Base-by-base conservation (phyloP, 2,329 filamentous ascomycete species). In the Periglandula ipomoeae region DNA sequence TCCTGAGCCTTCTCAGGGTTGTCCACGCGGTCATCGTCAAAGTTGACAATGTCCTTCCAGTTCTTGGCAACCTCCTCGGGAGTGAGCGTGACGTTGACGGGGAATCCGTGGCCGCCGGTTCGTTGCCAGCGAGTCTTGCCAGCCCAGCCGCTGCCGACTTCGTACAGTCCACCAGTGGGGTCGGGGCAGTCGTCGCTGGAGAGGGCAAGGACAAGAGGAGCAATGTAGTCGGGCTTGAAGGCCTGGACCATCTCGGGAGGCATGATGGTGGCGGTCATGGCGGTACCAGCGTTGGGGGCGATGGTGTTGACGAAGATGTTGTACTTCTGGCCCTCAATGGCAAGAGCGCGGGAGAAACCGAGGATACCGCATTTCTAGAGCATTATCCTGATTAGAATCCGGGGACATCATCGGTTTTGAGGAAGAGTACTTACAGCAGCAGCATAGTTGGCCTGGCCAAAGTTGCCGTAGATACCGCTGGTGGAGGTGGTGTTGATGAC, bases 261-360 rank as follows among this genome's bases (percentile, higher is more conserved):
- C 76, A 98, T 80, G 65, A 98, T 87, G 45, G 87, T 91, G 58
- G 84, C 81, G 49, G 93, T 98, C 87, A 98, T 93, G 64, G 85
- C 83, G 40, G 93, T 98, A 59, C 93, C 93, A 35, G 93, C 93
- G 62, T 97, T 98, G 58, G 93, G 93, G 22, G 93, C 93, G 61
- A 98, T 96, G 50, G 90, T 95, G 78, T 98, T 98, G 68, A 95
- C 88, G 61, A 82, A 89, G 69, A 98, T 97, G 76, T 96, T 95
- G 78, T 98, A 89, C 76, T 97, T 97, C 63, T 80, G 79, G 60
- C 93, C 93, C 72, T 98, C 93, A 44, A 93, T 78, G 46, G 93
- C 93, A 48, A 98, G 80, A 45, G 93, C 88, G 59, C 89, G 87
- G 37, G 90, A 95, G 75, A 98, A 89, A 53, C 93, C 93, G 38